Conservation (phyloP, 2,329 filamentous ascomycete species). For the Claviceps maximensis region DNA sequence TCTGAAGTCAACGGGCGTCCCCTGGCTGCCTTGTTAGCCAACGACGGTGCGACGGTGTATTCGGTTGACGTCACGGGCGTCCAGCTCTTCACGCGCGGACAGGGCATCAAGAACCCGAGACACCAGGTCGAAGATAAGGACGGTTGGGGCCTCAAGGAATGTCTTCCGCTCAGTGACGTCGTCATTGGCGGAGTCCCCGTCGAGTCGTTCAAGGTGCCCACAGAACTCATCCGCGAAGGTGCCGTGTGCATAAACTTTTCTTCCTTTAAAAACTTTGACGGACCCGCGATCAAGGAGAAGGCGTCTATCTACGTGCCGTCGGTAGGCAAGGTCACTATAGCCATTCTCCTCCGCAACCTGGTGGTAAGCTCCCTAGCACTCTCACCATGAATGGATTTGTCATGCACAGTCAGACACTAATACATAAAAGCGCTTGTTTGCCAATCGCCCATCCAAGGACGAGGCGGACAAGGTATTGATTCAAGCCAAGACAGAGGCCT, state of each 20-base stretch:
- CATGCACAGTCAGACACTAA: constrained; percentile 12
- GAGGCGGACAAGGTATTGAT: constrained; percentile 20
- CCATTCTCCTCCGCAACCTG: constrained; percentile 76
- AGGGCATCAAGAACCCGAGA: constrained; percentile 70
- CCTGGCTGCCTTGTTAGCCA: constrained; percentile 82
- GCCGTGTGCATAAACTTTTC: constrained; percentile 99
- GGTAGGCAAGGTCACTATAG: constrained; percentile 95
- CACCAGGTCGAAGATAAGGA: constrained; percentile 81
- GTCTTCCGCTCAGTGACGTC: constrained; percentile 78
- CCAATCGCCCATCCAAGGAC: constrained; percentile 31
- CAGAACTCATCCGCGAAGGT: constrained; percentile 69
- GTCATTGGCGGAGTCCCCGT: constrained; percentile 87
- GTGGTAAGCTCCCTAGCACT: constrained; percentile 44
- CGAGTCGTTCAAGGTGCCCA: constrained; percentile 81
- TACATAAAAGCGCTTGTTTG: constrained; percentile 32
- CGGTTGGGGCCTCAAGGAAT: constrained; percentile 66
- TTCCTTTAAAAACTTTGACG: constrained; percentile 84
- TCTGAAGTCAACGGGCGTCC: constrained; percentile 92
- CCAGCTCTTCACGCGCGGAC: constrained; percentile 81
- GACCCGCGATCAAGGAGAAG: constrained; percentile 78
- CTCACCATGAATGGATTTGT: too few species aligned
- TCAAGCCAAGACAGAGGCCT: constrained; percentile 29
- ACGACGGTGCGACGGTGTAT: constrained; percentile 92
- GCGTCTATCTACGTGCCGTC: constrained; percentile 94
- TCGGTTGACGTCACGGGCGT: constrained; percentile 86